Percentiles rank a stretch among this genome's conserved stretches.
phyloP scores from a whole-genome alignment of 768 basidiomycete species.

The Rhodotorula diobovata region DNA sequence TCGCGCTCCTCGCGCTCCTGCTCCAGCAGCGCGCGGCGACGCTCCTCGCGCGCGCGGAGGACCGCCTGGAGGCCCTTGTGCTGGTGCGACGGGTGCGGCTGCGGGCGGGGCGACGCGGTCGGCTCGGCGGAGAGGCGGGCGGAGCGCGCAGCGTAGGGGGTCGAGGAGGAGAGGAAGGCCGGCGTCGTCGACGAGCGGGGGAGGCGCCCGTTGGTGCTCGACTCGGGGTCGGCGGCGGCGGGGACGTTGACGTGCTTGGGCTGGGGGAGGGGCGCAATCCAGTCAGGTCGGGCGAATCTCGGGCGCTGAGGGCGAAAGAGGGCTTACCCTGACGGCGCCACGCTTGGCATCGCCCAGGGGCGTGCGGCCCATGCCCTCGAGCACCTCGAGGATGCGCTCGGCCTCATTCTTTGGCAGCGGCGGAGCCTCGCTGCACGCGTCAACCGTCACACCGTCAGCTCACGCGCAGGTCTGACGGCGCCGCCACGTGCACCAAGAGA shows the following conservation, averaged over 20 bases:
- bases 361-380: slow-evolving; percentile 39
- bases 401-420: slow-evolving; percentile 38
- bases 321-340: slow-evolving; percentile 10
- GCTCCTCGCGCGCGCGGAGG: slow-evolving; percentile 32
- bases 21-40: slow-evolving; percentile 19
- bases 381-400: slow-evolving; percentile 38
- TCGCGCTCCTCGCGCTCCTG: slow-evolving; percentile 31
- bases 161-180: background rate
- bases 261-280: background rate
- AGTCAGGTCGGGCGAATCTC: background rate
- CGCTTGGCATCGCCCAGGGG: slow-evolving; percentile 35
- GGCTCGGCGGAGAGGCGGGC: slow-evolving; percentile 4
- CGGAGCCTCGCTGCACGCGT: slow-evolving; percentile 14
- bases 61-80: slow-evolving; percentile 28
- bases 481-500: too few species aligned
- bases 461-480: too few species aligned
- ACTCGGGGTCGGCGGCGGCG: background rate
- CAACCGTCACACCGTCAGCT: background rate
- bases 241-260: slow-evolving; percentile 30
- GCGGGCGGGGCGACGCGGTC: background rate
- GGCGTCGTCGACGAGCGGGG: slow-evolving; percentile 7
- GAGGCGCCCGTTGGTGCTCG: background rate
- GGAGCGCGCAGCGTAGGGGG: slow-evolving; percentile 8
- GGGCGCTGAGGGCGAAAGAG: fast-evolving
- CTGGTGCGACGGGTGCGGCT: too few species aligned